A percentile compares a stretch with the other conserved stretches of the same genome.
Evolutionary conservation across 1,139 yeast species (phyloP).

Genomic region (Taphrina deformans): DNA sequence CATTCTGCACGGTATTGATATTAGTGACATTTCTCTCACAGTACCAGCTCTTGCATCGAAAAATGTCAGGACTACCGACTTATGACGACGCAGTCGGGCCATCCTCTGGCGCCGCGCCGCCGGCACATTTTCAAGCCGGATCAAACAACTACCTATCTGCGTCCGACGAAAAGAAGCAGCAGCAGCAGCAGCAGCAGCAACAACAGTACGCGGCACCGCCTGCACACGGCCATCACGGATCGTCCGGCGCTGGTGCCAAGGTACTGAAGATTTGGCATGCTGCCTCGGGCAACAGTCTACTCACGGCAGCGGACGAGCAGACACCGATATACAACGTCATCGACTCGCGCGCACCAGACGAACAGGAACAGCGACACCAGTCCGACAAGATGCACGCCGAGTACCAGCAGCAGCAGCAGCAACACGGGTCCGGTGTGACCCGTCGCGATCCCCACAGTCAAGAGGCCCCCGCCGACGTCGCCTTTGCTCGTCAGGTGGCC

Average conservation of each 20-base stretch:
- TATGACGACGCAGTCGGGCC: conserved; percentile 8
- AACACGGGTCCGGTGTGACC: background rate
- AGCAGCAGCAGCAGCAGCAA: background rate
- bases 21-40: background rate
- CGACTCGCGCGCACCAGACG: conserved; percentile 22
- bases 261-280: conserved; percentile 20
- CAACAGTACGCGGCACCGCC: background rate
- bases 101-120: background rate
- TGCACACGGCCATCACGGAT: background rate
- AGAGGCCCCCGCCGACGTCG: background rate
- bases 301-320: conserved; percentile 24
- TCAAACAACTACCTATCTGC: background rate
- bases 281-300: conserved; percentile 19
- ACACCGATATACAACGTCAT: conserved; percentile 23
- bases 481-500: background rate
- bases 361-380: conserved; percentile 12
- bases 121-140: background rate
- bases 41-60: too few relatives aligned
- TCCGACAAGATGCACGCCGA: background rate
- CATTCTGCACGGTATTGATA: too few relatives aligned
- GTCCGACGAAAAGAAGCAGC: background rate
- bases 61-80: conserved; percentile 5
- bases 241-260: background rate
- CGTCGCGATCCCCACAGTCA: conserved; percentile 7
- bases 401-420: background rate